Evolutionary conservation across 1,284 basidiomycete genomes (phyloP), one percentile per base, ranked within the genome.

Genomic region (Apiotrichum akiyoshidainum): DNA sequence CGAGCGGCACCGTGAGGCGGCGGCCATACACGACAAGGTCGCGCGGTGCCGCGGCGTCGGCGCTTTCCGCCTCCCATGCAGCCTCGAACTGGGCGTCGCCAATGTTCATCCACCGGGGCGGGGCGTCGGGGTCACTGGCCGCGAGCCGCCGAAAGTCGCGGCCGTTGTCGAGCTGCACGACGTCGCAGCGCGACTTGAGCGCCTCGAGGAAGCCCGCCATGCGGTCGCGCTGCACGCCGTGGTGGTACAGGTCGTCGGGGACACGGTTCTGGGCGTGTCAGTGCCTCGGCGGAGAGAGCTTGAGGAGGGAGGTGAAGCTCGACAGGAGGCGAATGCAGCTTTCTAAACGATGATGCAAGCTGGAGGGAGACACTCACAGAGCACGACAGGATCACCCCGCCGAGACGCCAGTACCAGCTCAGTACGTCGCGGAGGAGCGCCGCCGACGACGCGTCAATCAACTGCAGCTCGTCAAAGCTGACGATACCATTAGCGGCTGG

Each of bases 321-420:
- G n/a, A n/a, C n/a, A n/a, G n/a, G n/a, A n/a, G n/a, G n/a, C n/a
- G n/a, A n/a, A n/a, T n/a, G n/a, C n/a, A n/a, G n/a, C n/a, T n/a
- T n/a, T 12, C 4, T 6, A 14, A 14, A 5, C 12, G 37, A 37
- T 37, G 37, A 37, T 9, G 16, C 3, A 16, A 41, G 33, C 19
- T 40, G 17, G 26, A 31, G 7, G 7, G 4, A 31, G 26, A 7
- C 3, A 63, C 73, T 59, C 41, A 73, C 73, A 1, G 79, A 80
- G 52, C 80, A 82, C 1, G 80, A 81, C 5, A 83, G 80, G 37
- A 89, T 80, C 17, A 89, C 84, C 1, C 87, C 87, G 17, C 87
- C 87, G 65, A 89, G 81, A 3, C 86, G 81, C 87, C 87, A 88
- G 68, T 85, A 89, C 83, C 86, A 87, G 26, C 84, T 84, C 8